These are phyloP conservation scores for Mallotus nudiflorus DNA, from an alignment of 345 rosid species.

Conservation along the genomic window DNA sequence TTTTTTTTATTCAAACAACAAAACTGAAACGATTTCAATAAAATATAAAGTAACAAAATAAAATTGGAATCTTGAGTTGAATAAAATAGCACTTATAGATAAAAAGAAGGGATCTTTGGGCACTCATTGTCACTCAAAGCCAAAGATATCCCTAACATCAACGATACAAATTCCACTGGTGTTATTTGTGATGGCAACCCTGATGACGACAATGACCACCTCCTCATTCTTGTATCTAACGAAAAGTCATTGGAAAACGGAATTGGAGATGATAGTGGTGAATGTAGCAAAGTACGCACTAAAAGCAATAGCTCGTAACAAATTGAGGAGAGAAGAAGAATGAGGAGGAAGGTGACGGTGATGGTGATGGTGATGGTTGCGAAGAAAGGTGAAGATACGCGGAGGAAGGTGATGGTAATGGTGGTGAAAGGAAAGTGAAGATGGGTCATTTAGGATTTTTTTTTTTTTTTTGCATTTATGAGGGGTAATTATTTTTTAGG, in stretches of 20 bases:
- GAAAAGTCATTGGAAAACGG: slow-evolving; percentile 38
- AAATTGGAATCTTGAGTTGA: neutral
- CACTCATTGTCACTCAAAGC: slow-evolving; percentile 41
- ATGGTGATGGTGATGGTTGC: no score
- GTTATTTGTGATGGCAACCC: slow-evolving; percentile 63
- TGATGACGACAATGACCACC: slow-evolving; percentile 33
- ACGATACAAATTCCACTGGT: slow-evolving; percentile 79
- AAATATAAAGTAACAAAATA: neutral
- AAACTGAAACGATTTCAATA: no score
- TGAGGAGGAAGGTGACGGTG: no score
- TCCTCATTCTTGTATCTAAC: slow-evolving; percentile 18
- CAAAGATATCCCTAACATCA: slow-evolving; percentile 79
- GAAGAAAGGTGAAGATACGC: no score
- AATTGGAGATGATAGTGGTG: slow-evolving; percentile 55
- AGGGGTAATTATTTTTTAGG: no score
- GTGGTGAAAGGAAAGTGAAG: no score
- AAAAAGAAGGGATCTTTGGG: neutral
- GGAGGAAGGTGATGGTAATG: no score
- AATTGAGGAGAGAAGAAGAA: no score
- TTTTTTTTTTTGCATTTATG: no score
- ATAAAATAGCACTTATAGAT: no score
- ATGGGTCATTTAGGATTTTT: no score
- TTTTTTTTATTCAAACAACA: neutral
- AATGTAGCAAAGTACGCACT: slow-evolving; percentile 63
- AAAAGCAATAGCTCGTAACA: slow-evolving; percentile 65